Percentiles rank a stretch among this genome's conserved stretches.
phyloP scores from a whole-genome alignment of 2,329 filamentous ascomycete genomes.

The Paraphoma chrysanthemicola region DNA sequence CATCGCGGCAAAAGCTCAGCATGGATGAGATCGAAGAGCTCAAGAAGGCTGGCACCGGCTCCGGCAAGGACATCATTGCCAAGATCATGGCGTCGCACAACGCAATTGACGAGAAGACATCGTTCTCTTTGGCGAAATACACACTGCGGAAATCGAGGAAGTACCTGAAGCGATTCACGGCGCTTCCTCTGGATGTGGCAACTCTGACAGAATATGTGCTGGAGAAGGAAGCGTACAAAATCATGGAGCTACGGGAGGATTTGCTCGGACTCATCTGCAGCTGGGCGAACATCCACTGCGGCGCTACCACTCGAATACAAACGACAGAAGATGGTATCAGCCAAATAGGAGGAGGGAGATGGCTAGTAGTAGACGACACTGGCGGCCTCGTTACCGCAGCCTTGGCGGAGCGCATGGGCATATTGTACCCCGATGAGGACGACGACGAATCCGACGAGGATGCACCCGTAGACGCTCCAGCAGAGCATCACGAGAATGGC shows the following conservation, averaged over 20 bases:
- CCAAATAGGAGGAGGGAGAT: conserved; percentile 64
- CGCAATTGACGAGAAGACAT: conserved; percentile 90
- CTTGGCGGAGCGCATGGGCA: conserved; percentile 87
- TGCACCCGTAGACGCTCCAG: neutral
- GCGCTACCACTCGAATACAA: conserved; percentile 49
- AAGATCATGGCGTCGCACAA: conserved; percentile 90
- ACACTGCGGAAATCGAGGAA: conserved; percentile 93
- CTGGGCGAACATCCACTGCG: conserved; percentile 88
- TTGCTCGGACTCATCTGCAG: conserved; percentile 80
- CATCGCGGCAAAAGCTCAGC: conserved; percentile 75
- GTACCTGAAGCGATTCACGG: conserved; percentile 86
- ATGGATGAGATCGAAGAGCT: conserved; percentile 74
- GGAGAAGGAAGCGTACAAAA: conserved; percentile 79
- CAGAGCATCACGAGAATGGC: conserved; percentile 6
- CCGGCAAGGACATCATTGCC: conserved; percentile 89
- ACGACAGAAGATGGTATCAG: conserved; percentile 40
- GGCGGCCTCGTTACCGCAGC: conserved; percentile 82
- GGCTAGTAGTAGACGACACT: conserved; percentile 86
- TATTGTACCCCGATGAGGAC: conserved; percentile 64
- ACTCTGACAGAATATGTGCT: conserved; percentile 79
- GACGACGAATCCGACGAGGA: conserved; percentile 33
- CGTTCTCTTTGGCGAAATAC: conserved; percentile 94
- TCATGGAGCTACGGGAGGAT: conserved; percentile 88
- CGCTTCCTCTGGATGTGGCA: conserved; percentile 81
- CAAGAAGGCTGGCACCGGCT: conserved; percentile 75